These are phyloP conservation scores for Sphaceloma murrayae DNA, from an alignment of 2,329 filamentous ascomycete genomes.

Conservation along the genomic window DNA sequence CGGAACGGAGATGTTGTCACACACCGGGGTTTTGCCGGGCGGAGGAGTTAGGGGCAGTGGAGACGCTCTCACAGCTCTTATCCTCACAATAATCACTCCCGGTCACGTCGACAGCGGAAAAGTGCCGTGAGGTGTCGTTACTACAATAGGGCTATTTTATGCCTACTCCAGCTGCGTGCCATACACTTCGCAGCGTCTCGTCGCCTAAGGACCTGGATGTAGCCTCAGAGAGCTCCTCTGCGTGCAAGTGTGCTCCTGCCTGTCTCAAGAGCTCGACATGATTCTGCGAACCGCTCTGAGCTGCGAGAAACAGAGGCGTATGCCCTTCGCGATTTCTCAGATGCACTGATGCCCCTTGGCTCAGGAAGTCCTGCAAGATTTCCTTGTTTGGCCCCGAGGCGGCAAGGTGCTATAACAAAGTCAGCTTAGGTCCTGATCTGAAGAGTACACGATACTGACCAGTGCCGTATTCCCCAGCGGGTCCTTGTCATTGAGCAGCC, in stretches of 20 bases:
- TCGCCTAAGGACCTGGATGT: constrained; percentile 36
- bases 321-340: constrained; percentile 48
- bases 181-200: constrained; percentile 16
- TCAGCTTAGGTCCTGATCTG: neutral
- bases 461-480: constrained; percentile 68
- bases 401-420: constrained; percentile 43
- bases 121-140: too few species aligned
- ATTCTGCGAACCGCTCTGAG: constrained; percentile 45
- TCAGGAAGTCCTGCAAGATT: constrained; percentile 47
- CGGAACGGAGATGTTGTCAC: neutral
- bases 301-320: constrained; percentile 51
- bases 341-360: constrained; percentile 50
- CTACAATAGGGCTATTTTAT: too few species aligned
- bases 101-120: too few species aligned
- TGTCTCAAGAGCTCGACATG: constrained; percentile 46
- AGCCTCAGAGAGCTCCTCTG: constrained; percentile 42
- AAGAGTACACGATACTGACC: constrained; percentile 28
- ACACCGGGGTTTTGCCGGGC: constrained; percentile 8
- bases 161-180: constrained; percentile 17
- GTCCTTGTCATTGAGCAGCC: constrained; percentile 64
- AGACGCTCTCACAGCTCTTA: too few species aligned
- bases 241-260: constrained; percentile 51
- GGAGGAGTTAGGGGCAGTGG: too few species aligned
- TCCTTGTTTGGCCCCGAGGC: constrained; percentile 46
- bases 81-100: too few species aligned